Percentiles rank a stretch among this genome's conserved stretches.
Conservation (phyloP, 2,329 filamentous ascomycete genomes). For the Pyricularia grisea region DNA sequence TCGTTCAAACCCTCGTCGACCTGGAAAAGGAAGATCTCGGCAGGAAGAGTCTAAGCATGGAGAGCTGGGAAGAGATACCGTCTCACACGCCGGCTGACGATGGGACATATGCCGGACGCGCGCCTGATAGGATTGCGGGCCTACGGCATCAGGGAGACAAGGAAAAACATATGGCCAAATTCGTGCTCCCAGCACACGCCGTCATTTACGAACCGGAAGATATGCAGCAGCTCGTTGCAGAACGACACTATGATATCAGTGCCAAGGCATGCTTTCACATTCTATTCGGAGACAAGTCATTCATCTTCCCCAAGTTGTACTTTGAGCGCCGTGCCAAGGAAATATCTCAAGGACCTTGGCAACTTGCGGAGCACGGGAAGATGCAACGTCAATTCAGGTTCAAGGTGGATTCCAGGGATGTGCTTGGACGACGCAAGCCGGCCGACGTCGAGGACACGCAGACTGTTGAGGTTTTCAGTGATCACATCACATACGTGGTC, state of each 20-base stretch:
- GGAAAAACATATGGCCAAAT: slow-evolving; percentile 40
- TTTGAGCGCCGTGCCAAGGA: slow-evolving; percentile 70
- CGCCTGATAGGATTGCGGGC: slow-evolving; percentile 17
- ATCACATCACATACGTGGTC: slow-evolving; percentile 62
- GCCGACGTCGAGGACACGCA: slow-evolving; percentile 71
- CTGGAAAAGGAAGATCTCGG: slow-evolving; percentile 58
- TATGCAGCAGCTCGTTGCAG: slow-evolving; percentile 65
- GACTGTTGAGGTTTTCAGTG: slow-evolving; percentile 72
- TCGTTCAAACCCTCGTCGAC: slow-evolving; percentile 63
- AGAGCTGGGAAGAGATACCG: slow-evolving; percentile 85
- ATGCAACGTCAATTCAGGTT: slow-evolving; percentile 76
- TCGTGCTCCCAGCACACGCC: slow-evolving; percentile 72
- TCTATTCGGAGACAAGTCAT: slow-evolving; percentile 91
- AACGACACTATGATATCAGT: slow-evolving; percentile 80
- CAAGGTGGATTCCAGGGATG: slow-evolving; percentile 57
- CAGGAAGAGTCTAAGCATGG: slow-evolving; percentile 61
- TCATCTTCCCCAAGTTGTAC: slow-evolving; percentile 86
- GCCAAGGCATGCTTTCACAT: slow-evolving; percentile 94
- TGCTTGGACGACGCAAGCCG: slow-evolving; percentile 52
- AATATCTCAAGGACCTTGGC: slow-evolving; percentile 83
- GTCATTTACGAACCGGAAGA: slow-evolving; percentile 77
- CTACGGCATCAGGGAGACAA: not conserved
- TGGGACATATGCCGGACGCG: slow-evolving; percentile 33
- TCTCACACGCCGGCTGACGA: slow-evolving; percentile 50
- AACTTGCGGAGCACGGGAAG: slow-evolving; percentile 51